phyloP scores from a whole-genome alignment of 2,329 filamentous ascomycete genomes.

The Xylaria sp. region DNA sequence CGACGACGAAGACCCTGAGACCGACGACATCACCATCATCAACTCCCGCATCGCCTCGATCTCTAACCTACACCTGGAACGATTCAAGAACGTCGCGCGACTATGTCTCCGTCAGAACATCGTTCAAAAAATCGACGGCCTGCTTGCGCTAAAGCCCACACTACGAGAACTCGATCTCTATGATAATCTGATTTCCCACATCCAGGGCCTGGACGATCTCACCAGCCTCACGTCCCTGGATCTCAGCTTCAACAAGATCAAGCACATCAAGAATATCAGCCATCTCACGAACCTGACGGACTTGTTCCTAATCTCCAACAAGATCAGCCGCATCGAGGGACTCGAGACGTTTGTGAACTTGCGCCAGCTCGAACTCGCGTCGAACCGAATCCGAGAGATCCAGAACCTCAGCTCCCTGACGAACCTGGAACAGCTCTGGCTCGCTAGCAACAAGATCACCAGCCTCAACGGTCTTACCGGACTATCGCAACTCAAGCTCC shows the following conservation, averaged over 20 bases:
- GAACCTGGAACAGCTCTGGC: conserved; percentile 83
- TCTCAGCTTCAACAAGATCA: conserved; percentile 98
- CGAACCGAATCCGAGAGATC: conserved; percentile 86
- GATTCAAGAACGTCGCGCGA: conserved; percentile 70
- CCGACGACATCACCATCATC: conserved; percentile 80
- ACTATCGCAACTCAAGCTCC: conserved; percentile 73
- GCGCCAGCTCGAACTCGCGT: conserved; percentile 82
- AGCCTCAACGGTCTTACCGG: conserved; percentile 71
- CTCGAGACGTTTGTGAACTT: conserved; percentile 70
- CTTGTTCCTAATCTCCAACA: conserved; percentile 91
- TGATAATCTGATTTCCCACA: conserved; percentile 87
- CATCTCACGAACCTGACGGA: conserved; percentile 75
- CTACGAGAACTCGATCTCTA: conserved; percentile 88
- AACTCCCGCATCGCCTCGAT: conserved; percentile 81
- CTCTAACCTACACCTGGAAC: conserved; percentile 69
- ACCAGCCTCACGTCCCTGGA: conserved; percentile 74
- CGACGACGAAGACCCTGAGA: conserved; percentile 54
- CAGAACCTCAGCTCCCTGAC: conserved; percentile 73
- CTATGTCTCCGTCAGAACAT: conserved; percentile 91
- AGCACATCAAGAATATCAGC: conserved; percentile 86
- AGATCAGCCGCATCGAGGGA: conserved; percentile 81
- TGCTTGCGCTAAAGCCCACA: conserved; percentile 58
- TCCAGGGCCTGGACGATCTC: conserved; percentile 76
- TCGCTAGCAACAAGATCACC: conserved; percentile 95
- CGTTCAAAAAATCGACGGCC: conserved; percentile 73